phyloP scores from a whole-genome alignment of 2,329 filamentous ascomycete genomes.

The Fusarium subtropicale region DNA sequence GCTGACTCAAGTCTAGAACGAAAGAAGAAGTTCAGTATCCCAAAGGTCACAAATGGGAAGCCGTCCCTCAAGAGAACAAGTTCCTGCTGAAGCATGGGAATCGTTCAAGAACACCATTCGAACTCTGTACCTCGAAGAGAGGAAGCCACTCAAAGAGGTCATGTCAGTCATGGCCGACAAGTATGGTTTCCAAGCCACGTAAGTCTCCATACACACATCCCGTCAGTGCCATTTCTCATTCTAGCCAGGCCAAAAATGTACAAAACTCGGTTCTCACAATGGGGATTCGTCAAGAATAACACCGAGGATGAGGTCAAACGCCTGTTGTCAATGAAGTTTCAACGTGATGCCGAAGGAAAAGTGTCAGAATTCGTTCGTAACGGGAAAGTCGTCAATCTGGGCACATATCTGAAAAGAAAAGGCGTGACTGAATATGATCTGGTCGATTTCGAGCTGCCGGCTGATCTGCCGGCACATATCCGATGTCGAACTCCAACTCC shows the following conservation, averaged over 20 bases:
- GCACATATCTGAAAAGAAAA: conserved; percentile 65
- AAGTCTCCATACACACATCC: conserved; percentile 38
- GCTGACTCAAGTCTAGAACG: conserved; percentile 40
- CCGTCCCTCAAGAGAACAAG: conserved; percentile 57
- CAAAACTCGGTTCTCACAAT: conserved; percentile 66
- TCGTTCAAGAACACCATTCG: conserved; percentile 60
- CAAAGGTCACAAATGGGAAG: conserved; percentile 49
- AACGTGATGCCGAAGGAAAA: conserved; percentile 65
- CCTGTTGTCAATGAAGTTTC: conserved; percentile 63
- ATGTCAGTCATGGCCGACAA: conserved; percentile 64
- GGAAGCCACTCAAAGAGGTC: conserved; percentile 64
- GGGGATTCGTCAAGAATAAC: conserved; percentile 67
- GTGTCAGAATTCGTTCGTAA: conserved; percentile 65
- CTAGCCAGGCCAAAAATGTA: conserved; percentile 63
- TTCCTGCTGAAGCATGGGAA: conserved; percentile 61
- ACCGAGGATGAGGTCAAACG: conserved; percentile 65
- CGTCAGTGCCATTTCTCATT: conserved; percentile 22
- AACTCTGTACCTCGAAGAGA: conserved; percentile 61
- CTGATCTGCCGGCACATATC: conserved; percentile 57
- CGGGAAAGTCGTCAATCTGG: conserved; percentile 63
- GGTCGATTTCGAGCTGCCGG: conserved; percentile 58
- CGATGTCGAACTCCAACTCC: conserved; percentile 60
- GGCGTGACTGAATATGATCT: conserved; percentile 66
- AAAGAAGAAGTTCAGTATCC: conserved; percentile 48
- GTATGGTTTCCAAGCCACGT: conserved; percentile 63